phyloP scores from a whole-genome alignment of 768 basidiomycete genomes.

The Auricularia sp. region DNA sequence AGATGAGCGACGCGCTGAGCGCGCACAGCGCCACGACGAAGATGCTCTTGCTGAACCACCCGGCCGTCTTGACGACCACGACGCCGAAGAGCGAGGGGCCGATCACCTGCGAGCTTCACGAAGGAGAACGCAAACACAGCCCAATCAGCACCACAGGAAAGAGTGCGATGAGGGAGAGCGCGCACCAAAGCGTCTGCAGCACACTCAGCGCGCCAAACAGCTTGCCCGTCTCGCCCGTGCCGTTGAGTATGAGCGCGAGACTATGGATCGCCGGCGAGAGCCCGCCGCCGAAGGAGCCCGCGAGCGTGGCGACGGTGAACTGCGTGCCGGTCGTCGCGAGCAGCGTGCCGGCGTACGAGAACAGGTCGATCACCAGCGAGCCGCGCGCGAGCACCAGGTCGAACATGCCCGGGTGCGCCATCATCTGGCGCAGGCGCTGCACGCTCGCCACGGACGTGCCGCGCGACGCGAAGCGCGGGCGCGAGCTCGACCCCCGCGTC shows the following conservation, averaged over 20 bases:
- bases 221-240: conserved; percentile 48
- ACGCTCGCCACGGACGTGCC: conserved; percentile 10
- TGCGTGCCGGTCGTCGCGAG: conserved; percentile 34
- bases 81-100: conserved; percentile 67
- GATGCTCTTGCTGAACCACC: conserved; percentile 55
- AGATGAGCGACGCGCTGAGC: conserved; percentile 10
- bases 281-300: conserved; percentile 52
- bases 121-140: conserved; percentile 1
- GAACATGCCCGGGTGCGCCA: conserved; percentile 31
- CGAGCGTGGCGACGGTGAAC: conserved; percentile 42
- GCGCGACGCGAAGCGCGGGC: conserved; percentile 7
- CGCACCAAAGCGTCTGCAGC: conserved; percentile 58
- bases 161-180: too few relatives aligned
- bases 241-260: conserved; percentile 56
- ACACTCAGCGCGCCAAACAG: conserved; percentile 78
- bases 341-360: conserved; percentile 42
- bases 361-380: conserved; percentile 49
- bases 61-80: conserved; percentile 62
- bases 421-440: neutral
- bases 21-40: conserved; percentile 46
- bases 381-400: conserved; percentile 61
- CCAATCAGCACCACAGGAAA: conserved; percentile 8
- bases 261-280: conserved; percentile 60
- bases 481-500: conserved; percentile 8
- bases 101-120: conserved; percentile 49